Evolutionary conservation across 2,329 filamentous ascomycete genomes (phyloP), one percentile per base, ranked within the genome.

Genomic region (Colletotrichum acutatum): DNA sequence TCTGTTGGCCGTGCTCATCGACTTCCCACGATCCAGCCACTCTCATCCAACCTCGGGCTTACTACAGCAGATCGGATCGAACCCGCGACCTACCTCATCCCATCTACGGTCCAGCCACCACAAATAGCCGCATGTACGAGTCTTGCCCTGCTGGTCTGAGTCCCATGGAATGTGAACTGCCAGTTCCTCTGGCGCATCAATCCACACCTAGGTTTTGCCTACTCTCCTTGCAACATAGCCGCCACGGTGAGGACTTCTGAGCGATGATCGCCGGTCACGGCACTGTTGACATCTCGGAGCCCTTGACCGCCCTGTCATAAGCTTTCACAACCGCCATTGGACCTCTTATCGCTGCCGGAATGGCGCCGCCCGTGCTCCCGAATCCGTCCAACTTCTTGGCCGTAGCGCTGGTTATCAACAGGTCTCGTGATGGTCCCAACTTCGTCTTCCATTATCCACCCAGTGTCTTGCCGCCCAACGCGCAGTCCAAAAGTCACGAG

Each of bases 401-500:
- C 54, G 90, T 96, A 70, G 90, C 94, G 64, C 89, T 96, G 52
- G 90, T 95, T 76, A 90, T 94, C 78, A 90, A 90, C 78, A 90
- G 93, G 76, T 94, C 93, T 42, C 91, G 93, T 76, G 93, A 94
- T 77, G 94, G 95, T 19, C 93, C 95, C 32, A 90, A 91, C 75
- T 93, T 97, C 78, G 93, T 97, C 78, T 97, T 95, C 82, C 94
- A 97, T 82, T 97, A 97, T 79, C 95, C 95, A n/a, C 88, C 91
- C n/a, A 81, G 84, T 59, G 86, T 90, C 56, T 79, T 79, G 9
- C 80, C 77, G 83, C 85, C 78, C 82, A 86, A 75, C 42, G 78
- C 80, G 26, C 75, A 80, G 26, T 77, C 82, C 65, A 78, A 78
- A 30, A 78, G 78, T 24, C 80, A 81, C 60, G 77, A 81, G 74